Percentiles rank a stretch among this genome's conserved stretches.
Evolutionary conservation across 306 rosid species (phyloP).

Genomic region (Psophocarpus tetragonolobus): DNA sequence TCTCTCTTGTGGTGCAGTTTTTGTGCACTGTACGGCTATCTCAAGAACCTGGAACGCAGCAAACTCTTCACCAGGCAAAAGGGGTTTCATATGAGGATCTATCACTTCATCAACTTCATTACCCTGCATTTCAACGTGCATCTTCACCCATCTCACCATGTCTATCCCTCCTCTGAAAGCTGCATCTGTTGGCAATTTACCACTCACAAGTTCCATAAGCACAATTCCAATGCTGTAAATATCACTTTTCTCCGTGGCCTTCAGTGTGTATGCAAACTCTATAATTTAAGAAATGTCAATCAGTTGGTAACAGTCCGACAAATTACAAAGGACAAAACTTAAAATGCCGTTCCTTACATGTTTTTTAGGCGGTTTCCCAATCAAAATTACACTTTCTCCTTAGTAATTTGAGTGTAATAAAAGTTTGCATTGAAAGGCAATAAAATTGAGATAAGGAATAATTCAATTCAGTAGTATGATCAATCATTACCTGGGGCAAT

Average conservation of each 20-base stretch:
- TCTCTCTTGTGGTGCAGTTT: constrained; percentile 71
- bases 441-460: not conserved
- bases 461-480: not conserved
- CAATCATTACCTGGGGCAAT: constrained; percentile 78
- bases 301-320: not conserved
- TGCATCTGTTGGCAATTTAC: constrained; percentile 76
- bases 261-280: constrained; percentile 83
- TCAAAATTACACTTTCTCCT: not conserved
- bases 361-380: not conserved
- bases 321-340: not conserved
- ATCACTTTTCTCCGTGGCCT: constrained; percentile 87
- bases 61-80: constrained; percentile 56
- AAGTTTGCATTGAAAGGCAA: not conserved
- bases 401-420: not conserved
- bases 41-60: constrained; percentile 88
- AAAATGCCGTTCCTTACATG: not conserved
- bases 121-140: constrained; percentile 46
- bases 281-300: constrained; percentile 14
- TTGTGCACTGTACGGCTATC: constrained; percentile 80
- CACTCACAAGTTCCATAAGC: constrained; percentile 86
- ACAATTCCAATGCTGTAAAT: constrained; percentile 94
- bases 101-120: constrained; percentile 51
- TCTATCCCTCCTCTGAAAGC: constrained; percentile 67
- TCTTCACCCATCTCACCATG: constrained; percentile 96
- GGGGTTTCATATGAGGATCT: constrained; percentile 60